phyloP scores from a whole-genome alignment of 768 basidiomycete genomes.

The Leucocoprinus sp. region DNA sequence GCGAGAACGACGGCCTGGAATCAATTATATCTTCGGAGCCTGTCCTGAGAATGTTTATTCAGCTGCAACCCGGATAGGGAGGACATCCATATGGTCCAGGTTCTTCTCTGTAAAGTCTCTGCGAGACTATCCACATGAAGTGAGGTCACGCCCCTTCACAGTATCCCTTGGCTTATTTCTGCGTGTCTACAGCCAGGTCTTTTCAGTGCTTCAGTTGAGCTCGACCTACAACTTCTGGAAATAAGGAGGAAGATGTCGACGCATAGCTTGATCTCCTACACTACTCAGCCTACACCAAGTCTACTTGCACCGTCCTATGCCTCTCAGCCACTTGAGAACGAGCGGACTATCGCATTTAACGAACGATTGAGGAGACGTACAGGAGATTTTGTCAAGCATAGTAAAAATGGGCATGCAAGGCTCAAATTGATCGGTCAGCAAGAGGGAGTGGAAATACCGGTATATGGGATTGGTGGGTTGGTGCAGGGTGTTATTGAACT shows the following conservation, averaged over 20 bases:
- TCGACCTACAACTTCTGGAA: neutral
- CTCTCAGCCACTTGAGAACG: slow-evolving; percentile 42
- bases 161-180: too few species aligned
- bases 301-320: slow-evolving; percentile 42
- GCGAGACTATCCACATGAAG: too few species aligned
- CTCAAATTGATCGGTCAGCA: slow-evolving; percentile 49
- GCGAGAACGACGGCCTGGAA: neutral
- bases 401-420: slow-evolving; percentile 42
- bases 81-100: slow-evolving; percentile 3
- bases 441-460: slow-evolving; percentile 40
- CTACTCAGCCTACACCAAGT: slow-evolving; percentile 24
- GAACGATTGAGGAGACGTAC: slow-evolving; percentile 30
- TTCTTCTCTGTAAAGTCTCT: neutral
- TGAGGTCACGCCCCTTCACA: too few species aligned
- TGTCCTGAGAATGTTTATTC: too few species aligned
- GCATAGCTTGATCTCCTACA: slow-evolving; percentile 44
- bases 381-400: slow-evolving; percentile 50
- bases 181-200: too few species aligned
- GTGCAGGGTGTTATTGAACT: slow-evolving; percentile 54
- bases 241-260: slow-evolving; percentile 37
- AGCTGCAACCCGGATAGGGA: too few species aligned
- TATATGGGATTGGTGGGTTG: slow-evolving; percentile 42
- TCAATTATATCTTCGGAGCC: too few species aligned
- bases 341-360: slow-evolving; percentile 43
- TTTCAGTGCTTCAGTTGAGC: too few species aligned